Percentiles rank a stretch among this genome's conserved stretches.
Evolutionary conservation across 2,329 filamentous ascomycete genomes (phyloP).

Genomic region (Aotearoamyces nothofagi): DNA sequence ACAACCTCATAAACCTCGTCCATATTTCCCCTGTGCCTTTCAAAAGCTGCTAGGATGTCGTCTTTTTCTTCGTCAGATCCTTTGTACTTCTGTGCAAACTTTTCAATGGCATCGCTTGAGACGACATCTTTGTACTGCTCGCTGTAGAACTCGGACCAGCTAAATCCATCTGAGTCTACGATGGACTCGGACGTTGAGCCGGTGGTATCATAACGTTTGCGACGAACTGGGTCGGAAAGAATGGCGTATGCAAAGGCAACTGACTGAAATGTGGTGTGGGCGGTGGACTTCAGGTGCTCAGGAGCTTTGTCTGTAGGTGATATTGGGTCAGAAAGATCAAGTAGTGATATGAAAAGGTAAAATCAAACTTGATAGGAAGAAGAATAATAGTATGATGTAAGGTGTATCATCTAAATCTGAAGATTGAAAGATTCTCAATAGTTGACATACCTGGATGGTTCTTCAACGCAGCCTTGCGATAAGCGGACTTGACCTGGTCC

Average conservation of each 20-base stretch:
- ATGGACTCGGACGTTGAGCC: slow-evolving; percentile 79
- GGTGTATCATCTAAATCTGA: too few species aligned
- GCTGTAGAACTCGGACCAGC: slow-evolving; percentile 83
- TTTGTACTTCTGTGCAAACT: slow-evolving; percentile 68
- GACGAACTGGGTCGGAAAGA: slow-evolving; percentile 67
- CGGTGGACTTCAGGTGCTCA: slow-evolving; percentile 49
- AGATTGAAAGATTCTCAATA: too few species aligned
- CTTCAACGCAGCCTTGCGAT: slow-evolving; percentile 78
- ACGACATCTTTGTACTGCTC: slow-evolving; percentile 69
- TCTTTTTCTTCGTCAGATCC: slow-evolving; percentile 70
- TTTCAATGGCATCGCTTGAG: slow-evolving; percentile 56
- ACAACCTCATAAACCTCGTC: slow-evolving; percentile 63
- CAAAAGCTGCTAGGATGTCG: slow-evolving; percentile 66
- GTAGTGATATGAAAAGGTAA: too few species aligned
- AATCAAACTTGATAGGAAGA: too few species aligned
- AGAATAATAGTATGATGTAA: not conserved
- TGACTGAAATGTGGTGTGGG: slow-evolving; percentile 72
- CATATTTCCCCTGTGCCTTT: slow-evolving; percentile 58
- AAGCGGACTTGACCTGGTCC: slow-evolving; percentile 76
- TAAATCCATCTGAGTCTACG: slow-evolving; percentile 62
- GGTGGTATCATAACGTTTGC: slow-evolving; percentile 77
- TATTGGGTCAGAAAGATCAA: slow-evolving; percentile 7
- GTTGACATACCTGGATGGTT: slow-evolving; percentile 69
- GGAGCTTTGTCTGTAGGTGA: slow-evolving; percentile 56
- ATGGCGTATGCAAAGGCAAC: slow-evolving; percentile 91